Conservation (phyloP, 306 rosid species). For the Oemleria cerasiformis region DNA sequence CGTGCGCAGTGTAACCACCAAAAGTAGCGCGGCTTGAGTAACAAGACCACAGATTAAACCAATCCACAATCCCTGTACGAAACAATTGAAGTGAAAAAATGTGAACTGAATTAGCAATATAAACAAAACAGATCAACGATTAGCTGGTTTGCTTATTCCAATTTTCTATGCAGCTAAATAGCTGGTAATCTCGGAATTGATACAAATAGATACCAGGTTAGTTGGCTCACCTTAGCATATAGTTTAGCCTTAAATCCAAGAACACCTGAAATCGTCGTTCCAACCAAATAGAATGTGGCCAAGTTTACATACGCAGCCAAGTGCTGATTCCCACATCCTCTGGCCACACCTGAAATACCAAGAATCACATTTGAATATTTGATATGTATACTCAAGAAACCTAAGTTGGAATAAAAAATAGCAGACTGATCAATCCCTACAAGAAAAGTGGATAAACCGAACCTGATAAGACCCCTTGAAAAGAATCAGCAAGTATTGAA, state of each 20-base stretch:
- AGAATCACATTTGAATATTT: background rate
- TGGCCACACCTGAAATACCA: constrained; percentile 58
- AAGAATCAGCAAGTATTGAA: constrained; percentile 57
- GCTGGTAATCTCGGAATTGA: background rate
- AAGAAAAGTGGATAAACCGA: background rate
- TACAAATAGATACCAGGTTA: background rate
- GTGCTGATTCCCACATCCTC: constrained; percentile 89
- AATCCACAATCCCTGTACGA: constrained; percentile 76
- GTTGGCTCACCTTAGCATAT: constrained; percentile 45
- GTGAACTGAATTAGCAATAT: background rate
- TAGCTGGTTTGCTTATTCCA: too few relatives aligned
- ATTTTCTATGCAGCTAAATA: background rate
- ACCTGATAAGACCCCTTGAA: constrained; percentile 93
- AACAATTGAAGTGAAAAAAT: background rate
- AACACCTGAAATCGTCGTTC: constrained; percentile 54
- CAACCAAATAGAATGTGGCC: constrained; percentile 60
- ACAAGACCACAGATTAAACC: constrained; percentile 61
- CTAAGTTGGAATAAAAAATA: background rate
- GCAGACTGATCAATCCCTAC: background rate
- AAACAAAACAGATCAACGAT: background rate
- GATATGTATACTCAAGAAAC: constrained; percentile 1
- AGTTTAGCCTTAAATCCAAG: constrained; percentile 60
- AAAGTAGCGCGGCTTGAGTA: constrained; percentile 49
- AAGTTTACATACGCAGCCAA: constrained; percentile 61
- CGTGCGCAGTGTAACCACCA: constrained; percentile 32